Conservation (phyloP, 1,139 yeast species). For the Hanseniaspora gamundiae region DNA sequence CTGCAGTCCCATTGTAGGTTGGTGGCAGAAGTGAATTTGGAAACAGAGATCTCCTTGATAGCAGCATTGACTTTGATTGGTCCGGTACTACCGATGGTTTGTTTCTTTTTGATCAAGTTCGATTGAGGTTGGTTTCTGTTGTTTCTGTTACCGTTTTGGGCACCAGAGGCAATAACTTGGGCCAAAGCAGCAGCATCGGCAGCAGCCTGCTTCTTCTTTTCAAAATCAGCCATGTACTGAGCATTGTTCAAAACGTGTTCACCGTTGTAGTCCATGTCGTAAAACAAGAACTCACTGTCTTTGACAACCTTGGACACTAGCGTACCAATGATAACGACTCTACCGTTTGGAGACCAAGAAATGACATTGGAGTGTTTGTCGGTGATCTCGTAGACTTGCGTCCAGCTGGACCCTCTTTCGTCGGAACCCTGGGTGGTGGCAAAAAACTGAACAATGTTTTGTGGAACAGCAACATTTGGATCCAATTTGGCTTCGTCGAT, state of each 20-base stretch:
- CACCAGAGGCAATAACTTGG: conserved; percentile 17
- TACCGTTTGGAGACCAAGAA: conserved; percentile 87
- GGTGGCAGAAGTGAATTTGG: conserved; percentile 67
- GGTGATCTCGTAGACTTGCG: conserved; percentile 40
- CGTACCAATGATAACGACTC: conserved; percentile 73
- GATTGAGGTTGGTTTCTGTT: conserved; percentile 11
- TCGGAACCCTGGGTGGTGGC: conserved; percentile 47
- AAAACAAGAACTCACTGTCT: conserved; percentile 68
- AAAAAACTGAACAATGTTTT: conserved; percentile 65
- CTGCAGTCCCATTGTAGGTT: conserved; percentile 92
- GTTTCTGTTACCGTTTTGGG: conserved; percentile 9
- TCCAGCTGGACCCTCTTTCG: conserved; percentile 33
- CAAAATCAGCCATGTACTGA: conserved; percentile 3
- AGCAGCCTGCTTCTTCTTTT: conserved; percentile 7
- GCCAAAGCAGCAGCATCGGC: conserved; percentile 16
- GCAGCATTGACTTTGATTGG: conserved; percentile 34
- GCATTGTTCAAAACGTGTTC: conserved; percentile 29
- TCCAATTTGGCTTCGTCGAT: conserved; percentile 39
- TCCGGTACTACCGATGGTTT: conserved; percentile 30
- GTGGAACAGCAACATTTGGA: conserved; percentile 57
- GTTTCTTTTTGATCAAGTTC: conserved; percentile 24
- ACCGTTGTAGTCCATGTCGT: conserved; percentile 75
- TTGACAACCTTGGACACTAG: conserved; percentile 36
- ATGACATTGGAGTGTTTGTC: conserved; percentile 65
- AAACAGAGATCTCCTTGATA: conserved; percentile 41